Base-by-base conservation (phyloP, 1,139 yeast genomes). In the Pichia sp. region DNA sequence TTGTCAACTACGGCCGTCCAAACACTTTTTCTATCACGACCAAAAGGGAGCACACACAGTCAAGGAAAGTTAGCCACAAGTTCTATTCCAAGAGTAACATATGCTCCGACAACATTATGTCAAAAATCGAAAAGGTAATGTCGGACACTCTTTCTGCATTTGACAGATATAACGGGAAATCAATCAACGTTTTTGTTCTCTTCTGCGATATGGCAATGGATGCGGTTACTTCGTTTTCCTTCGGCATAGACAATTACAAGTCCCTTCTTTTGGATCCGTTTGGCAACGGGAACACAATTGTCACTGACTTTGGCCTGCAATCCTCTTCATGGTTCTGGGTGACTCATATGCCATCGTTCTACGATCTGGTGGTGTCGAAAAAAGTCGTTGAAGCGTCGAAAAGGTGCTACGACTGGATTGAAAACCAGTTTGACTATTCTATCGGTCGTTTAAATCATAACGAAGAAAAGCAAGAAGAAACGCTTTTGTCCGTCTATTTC, bases 141-240 rank as follows among this genome's bases (percentile, higher is more conserved):
- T 45, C 56, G 4, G 60, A 64, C 44, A 57, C 69, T 4, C 54
- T 70, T 44, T 45, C 52, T 8, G 59, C 61, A 5, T 59, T 74
- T 32, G 62, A 62, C 15, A 50, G 55, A 5, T 49, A 61, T 49
- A 58, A 64, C 29, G 56, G 54, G 0, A 29, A 58, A 5, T 57
- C 70, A 7, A 71, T 84, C 36, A 87, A 85, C 52, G 84, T 82
- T 0, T 83, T 81, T 62, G 75, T 81, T 13, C 66, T 85, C 19
- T 85, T 84, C 72, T 84, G 84, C 19, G 74, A 85, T n/a, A 73
- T 85, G 62, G 90, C 93, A 1, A 80, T 85, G 82, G 90, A 85
- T 62, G 85, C 82, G 5, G 82, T 84, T 1, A 77, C 85, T 2
- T 76, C 78, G n/a, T 82, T 84, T 65, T 83, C 84, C 55, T 75